These are phyloP conservation scores for Fraxinus angustifolia DNA, from an alignment of 305 asterid genomes.

Conservation along the genomic window DNA sequence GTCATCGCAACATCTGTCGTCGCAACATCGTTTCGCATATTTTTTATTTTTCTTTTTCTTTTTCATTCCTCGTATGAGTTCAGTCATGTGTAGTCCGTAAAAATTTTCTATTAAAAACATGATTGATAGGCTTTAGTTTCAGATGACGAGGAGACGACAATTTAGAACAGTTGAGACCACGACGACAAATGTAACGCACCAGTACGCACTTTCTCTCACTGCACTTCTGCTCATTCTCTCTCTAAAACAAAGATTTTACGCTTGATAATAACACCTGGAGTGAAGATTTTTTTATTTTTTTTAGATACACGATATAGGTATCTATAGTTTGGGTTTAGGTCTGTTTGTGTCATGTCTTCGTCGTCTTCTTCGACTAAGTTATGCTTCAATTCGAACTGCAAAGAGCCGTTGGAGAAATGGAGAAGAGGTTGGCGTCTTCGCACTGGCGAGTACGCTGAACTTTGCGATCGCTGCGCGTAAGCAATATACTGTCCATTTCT, in stretches of 20 bases:
- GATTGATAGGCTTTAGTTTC: neutral
- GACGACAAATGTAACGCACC: conserved; percentile 16
- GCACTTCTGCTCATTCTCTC: conserved; percentile 21
- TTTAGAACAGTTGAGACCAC: conserved; percentile 8
- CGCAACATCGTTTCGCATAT: no score
- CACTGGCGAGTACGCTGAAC: conserved; percentile 83
- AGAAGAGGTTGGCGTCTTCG: conserved; percentile 93
- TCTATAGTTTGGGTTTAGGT: conserved; percentile 22
- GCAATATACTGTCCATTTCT: conserved; percentile 13
- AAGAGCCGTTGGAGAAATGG: conserved; percentile 45
- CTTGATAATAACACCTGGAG: neutral
- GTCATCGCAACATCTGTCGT: no score
- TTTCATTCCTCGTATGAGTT: no score
- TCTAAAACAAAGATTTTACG: neutral
- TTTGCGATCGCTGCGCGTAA: conserved; percentile 96
- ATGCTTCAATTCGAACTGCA: conserved; percentile 84
- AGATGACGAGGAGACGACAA: conserved; percentile 9
- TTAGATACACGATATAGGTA: neutral
- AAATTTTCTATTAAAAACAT: neutral
- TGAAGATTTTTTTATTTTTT: neutral
- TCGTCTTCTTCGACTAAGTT: conserved; percentile 30
- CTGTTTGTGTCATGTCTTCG: conserved; percentile 32
- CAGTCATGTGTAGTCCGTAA: no score
- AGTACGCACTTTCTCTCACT: conserved; percentile 19
- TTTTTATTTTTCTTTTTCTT: no score